phyloP scores from a whole-genome alignment of 371 early-diverging fungal species.

The Apophysomyces ossiformis region DNA sequence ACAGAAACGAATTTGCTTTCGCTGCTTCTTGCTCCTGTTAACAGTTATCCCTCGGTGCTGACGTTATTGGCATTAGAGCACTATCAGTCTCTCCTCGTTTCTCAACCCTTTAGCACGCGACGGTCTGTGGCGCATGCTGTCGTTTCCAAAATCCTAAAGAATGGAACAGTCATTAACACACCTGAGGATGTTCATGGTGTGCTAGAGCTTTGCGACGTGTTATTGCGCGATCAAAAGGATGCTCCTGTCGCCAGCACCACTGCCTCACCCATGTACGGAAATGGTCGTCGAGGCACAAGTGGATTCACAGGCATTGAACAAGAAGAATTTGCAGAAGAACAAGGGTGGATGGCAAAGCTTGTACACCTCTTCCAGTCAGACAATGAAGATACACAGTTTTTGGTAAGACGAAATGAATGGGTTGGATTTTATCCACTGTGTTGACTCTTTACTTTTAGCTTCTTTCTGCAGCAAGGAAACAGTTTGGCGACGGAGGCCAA shows the following conservation, averaged over 20 bases:
- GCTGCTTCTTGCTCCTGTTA: constrained; percentile 75
- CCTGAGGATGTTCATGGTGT: constrained; percentile 84
- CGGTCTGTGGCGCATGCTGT: constrained; percentile 82
- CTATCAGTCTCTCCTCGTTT: constrained; percentile 79
- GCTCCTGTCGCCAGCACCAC: constrained; percentile 36
- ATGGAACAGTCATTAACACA: constrained; percentile 67
- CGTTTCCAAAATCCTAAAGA: constrained; percentile 67
- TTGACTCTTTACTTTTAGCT: constrained; percentile 44
- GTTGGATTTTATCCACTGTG: neutral
- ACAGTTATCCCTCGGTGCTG: constrained; percentile 69
- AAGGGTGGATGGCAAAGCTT: constrained; percentile 82
- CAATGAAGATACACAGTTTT: constrained; percentile 75
- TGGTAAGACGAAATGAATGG: constrained; percentile 40
- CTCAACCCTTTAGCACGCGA: constrained; percentile 81
- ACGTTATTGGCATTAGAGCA: constrained; percentile 63
- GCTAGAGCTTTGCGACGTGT: constrained; percentile 79
- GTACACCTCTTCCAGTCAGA: constrained; percentile 79
- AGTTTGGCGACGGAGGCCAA: constrained; percentile 82
- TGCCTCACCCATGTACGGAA: constrained; percentile 25
- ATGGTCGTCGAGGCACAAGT: constrained; percentile 24
- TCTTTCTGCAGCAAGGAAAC: constrained; percentile 77
- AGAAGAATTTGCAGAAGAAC: constrained; percentile 83
- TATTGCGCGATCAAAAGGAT: constrained; percentile 81
- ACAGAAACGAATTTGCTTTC: constrained; percentile 65
- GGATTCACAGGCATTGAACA: constrained; percentile 54